These are phyloP conservation scores for Venturia nashicola DNA, from an alignment of 2,329 filamentous ascomycete species.

Conservation along the genomic window DNA sequence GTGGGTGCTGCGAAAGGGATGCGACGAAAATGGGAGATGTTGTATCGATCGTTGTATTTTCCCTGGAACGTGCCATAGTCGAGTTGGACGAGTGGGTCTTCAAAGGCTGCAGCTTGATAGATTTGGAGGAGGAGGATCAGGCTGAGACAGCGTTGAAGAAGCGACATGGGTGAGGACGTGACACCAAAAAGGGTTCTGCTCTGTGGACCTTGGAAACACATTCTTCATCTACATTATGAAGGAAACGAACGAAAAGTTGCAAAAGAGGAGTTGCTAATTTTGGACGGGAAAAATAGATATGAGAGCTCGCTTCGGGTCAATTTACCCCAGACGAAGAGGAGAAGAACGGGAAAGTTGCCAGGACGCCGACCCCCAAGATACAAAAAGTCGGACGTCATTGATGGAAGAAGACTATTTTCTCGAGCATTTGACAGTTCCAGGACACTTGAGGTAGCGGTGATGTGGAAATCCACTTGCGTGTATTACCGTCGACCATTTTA, in stretches of 20 bases:
- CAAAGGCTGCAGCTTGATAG: not conserved
- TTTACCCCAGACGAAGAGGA: not conserved
- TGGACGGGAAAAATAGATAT: not conserved
- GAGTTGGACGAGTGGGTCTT: constrained; percentile 18
- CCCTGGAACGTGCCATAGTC: constrained; percentile 37
- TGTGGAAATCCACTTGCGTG: no score
- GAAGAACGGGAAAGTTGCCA: not conserved
- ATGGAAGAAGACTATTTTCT: no score
- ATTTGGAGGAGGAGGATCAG: not conserved
- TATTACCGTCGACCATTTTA: no score
- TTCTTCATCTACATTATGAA: not conserved
- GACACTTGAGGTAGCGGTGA: no score
- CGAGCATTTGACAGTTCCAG: no score
- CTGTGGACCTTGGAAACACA: not conserved
- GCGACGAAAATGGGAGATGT: constrained; percentile 47
- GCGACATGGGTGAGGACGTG: not conserved
- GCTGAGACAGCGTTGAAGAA: not conserved
- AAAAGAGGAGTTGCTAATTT: not conserved
- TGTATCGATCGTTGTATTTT: constrained; percentile 38
- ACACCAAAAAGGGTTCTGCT: not conserved
- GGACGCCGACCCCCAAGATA: not conserved
- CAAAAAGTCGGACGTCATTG: not conserved
- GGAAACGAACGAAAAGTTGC: not conserved
- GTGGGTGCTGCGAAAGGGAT: constrained; percentile 51
- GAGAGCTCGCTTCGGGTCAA: not conserved